A percentile compares a stretch with the other conserved stretches of the same genome.
Conservation (phyloP, 2,329 filamentous ascomycete species). For the Fusarium sulawesiense region DNA sequence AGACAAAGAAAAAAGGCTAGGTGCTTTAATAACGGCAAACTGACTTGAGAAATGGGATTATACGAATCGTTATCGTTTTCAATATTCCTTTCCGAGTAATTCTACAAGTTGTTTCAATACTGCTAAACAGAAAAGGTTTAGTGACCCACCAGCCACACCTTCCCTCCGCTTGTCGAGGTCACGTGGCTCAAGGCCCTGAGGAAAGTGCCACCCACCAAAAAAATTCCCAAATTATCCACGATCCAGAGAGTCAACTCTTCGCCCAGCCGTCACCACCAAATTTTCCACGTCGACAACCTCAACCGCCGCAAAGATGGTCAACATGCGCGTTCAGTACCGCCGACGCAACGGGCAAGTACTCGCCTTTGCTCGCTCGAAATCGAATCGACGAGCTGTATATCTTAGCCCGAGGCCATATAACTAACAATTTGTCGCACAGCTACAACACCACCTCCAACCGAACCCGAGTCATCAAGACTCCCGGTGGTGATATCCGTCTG, state of each 20-base stretch:
- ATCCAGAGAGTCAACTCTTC: conserved; percentile 1
- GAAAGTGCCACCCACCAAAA: conserved; percentile 50
- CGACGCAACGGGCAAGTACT: conserved; percentile 81
- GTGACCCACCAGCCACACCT: neutral
- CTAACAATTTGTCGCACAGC: conserved; percentile 59
- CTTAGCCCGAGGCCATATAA: conserved; percentile 31
- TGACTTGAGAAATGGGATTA: neutral
- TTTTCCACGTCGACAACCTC: conserved; percentile 10
- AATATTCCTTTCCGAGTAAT: neutral
- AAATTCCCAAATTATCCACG: conserved; percentile 43
- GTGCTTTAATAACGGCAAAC: neutral
- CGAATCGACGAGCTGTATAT: conserved; percentile 23
- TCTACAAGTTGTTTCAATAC: neutral
- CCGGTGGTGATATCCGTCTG: conserved; percentile 93
- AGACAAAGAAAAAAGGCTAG: neutral
- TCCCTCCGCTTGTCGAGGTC: neutral
- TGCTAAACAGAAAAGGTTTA: neutral
- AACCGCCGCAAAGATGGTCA: conserved; percentile 65
- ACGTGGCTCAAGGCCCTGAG: neutral
- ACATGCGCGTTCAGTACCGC: conserved; percentile 67
- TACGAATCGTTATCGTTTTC: neutral
- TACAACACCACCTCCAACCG: conserved; percentile 99
- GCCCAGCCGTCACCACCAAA: conserved; percentile 11
- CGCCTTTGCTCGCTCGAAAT: conserved; percentile 38
- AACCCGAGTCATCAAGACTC: conserved; percentile 95